Percentiles rank a stretch among this genome's conserved stretches.
Evolutionary conservation across 768 basidiomycete genomes (phyloP).

Genomic region (Sarcodon aspratus): DNA sequence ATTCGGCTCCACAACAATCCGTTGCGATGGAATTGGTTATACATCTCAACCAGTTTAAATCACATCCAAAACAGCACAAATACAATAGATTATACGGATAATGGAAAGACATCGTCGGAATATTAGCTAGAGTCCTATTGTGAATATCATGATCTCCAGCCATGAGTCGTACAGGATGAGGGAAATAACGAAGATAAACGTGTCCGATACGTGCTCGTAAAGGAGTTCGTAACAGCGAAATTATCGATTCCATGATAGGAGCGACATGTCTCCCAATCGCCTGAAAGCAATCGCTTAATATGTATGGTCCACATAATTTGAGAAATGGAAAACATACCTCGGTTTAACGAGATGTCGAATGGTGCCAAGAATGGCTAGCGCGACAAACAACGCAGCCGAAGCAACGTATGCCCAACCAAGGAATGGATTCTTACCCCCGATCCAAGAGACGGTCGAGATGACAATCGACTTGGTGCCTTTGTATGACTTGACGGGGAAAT

Average conservation of each 20-base stretch:
- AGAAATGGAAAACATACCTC: conserved; percentile 37
- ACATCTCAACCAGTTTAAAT: conserved; percentile 4
- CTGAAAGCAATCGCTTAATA: conserved; percentile 22
- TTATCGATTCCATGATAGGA: conserved; percentile 77
- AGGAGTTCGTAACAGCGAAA: no score
- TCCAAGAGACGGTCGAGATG: conserved; percentile 96
- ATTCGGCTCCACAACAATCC: conserved; percentile 31
- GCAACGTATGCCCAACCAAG: conserved; percentile 97
- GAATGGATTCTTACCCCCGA: conserved; percentile 97
- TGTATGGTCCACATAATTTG: not conserved
- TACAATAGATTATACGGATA: no score
- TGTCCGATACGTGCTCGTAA: no score
- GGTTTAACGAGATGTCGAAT: conserved; percentile 88
- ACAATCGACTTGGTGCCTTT: conserved; percentile 95
- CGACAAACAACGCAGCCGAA: conserved; percentile 75
- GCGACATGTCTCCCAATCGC: conserved; percentile 78
- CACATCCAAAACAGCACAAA: not conserved
- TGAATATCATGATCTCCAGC: no score
- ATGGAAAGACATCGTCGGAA: no score
- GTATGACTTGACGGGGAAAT: conserved; percentile 87
- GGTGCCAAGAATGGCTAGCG: conserved; percentile 82
- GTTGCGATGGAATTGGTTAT: conserved; percentile 62
- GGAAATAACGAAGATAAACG: no score
- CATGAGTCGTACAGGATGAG: no score
- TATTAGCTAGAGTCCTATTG: no score